A percentile compares a stretch with the other conserved stretches of the same genome.
phyloP scores from a whole-genome alignment of 768 basidiomycete genomes.

The Auriscalpium orientale region DNA sequence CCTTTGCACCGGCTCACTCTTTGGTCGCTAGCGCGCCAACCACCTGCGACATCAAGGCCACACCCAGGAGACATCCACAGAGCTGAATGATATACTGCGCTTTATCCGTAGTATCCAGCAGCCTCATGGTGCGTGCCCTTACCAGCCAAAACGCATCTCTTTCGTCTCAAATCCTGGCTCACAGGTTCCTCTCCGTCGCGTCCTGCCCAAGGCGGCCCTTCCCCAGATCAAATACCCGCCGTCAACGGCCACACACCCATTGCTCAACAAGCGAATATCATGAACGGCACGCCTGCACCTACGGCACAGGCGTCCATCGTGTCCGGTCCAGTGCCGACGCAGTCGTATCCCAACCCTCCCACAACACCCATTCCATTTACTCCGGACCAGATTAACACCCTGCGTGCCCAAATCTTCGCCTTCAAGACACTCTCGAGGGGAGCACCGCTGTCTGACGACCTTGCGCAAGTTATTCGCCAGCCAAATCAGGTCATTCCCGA shows the following conservation, averaged over 20 bases:
- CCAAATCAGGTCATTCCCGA: constrained; percentile 54
- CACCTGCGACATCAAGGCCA: constrained; percentile 35
- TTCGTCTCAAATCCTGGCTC: not conserved
- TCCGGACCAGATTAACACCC: constrained; percentile 60
- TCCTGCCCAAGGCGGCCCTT: constrained; percentile 6
- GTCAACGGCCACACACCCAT: constrained; percentile 44
- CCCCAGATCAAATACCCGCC: constrained; percentile 22
- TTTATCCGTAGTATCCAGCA: constrained; percentile 32
- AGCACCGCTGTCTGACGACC: constrained; percentile 55
- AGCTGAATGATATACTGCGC: constrained; percentile 34
- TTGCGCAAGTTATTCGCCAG: constrained; percentile 65
- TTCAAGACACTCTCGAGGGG: constrained; percentile 67
- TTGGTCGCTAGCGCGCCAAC: constrained; percentile 32
- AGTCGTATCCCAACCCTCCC: constrained; percentile 44
- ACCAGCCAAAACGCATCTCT: not conserved
- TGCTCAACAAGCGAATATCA: constrained; percentile 13
- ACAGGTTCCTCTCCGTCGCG: constrained; percentile 5
- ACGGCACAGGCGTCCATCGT: constrained; percentile 32
- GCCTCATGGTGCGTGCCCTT: constrained; percentile 19
- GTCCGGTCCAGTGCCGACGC: constrained; percentile 43
- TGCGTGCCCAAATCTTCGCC: constrained; percentile 79
- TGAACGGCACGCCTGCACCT: constrained; percentile 29
- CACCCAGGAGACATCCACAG: constrained; percentile 37
- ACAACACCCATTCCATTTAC: constrained; percentile 77
- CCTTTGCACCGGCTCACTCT: not conserved